Base-by-base conservation (phyloP, 2,329 filamentous ascomycete species). In the Ophiostoma angusticollis region DNA sequence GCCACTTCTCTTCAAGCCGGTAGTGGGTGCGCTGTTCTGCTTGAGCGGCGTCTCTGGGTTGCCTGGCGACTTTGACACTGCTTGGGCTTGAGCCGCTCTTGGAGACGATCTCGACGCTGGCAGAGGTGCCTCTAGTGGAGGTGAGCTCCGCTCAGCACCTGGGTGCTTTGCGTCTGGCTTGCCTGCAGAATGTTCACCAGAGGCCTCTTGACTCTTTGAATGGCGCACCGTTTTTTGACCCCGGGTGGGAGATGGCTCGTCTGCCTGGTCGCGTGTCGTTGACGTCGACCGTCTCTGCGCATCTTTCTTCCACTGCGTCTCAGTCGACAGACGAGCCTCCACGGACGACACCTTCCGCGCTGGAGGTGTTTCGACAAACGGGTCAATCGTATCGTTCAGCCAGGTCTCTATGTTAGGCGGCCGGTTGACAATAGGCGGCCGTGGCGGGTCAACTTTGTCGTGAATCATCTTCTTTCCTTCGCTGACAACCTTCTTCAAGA, bases 401-500 rank as follows among this genome's bases (percentile, higher is more conserved):
- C 75, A 80, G 17, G 68, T 76, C 51, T 80, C 75, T 39, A 80
- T 80, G 49, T 67, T 78, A 1, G 68, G 70, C 5, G 75, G 74
- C 31, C 73, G 68, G 43, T 78, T 78, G 3, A 58, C 57, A 2
- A 62, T 57, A 7, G 66, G 63, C 34, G 65, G 65, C 1, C 65
- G 66, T 1, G 67, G 67, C 4, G 71, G 65, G 36, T 79, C 74
- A 31, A 66, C 67, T 40, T 66, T 67, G 40, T 79, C 74, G 12
- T 74, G 68, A 27, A 79, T 68, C 11, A 79, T 77, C 55, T 78
- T 78, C 56, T 72, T 78, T 35, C 74, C 72, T 42, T 74, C 74
- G 31, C 64, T 71, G 42, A 79, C 66, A 6, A 78, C 74, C 52
- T 74, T 78, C 49, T 76, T 78, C 44, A 80, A 58, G 7, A 77